phyloP scores from a whole-genome alignment of 768 basidiomycete species.

The Suillus sp. region DNA sequence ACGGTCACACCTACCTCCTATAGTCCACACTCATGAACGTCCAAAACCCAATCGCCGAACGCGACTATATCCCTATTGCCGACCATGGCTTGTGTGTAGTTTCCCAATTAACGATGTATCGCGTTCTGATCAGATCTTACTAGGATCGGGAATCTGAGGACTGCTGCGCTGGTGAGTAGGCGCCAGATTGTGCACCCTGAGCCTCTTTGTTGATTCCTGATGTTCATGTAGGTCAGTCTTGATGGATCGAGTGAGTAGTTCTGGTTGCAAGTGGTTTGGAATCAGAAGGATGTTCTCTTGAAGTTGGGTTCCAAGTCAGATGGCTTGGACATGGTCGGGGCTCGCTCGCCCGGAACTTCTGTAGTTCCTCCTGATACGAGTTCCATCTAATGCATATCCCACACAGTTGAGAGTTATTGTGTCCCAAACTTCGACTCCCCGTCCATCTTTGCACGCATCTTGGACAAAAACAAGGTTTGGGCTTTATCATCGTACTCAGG shows the following conservation, averaged over 20 bases:
- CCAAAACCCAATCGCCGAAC: conserved; percentile 50
- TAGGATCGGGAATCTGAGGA: conserved; percentile 83
- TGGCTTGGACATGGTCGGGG: not conserved
- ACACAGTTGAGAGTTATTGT: conserved; percentile 86
- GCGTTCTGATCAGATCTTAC: conserved; percentile 33
- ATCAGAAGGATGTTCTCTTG: not conserved
- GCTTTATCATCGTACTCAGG: not conserved
- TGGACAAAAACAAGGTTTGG: conserved; percentile 75
- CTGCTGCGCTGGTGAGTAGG: conserved; percentile 65
- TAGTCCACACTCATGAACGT: conserved; percentile 50
- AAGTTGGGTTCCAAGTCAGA: not conserved
- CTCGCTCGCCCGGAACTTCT: not conserved
- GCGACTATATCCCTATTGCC: conserved; percentile 74
- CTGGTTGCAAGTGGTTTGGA: not conserved
- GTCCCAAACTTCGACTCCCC: conserved; percentile 94
- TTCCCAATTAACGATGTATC: not conserved
- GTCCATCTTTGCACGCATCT: conserved; percentile 85
- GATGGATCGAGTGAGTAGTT: conserved; percentile 71
- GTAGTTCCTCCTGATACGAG: not conserved
- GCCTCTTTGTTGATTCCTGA: not conserved
- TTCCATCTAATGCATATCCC: conserved; percentile 1
- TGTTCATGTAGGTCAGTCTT: conserved; percentile 56
- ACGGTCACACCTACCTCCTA: conserved; percentile 1
- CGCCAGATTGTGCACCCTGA: conserved; percentile 3
- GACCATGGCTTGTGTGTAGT: conserved; percentile 75